Conservation (phyloP, 2,329 filamentous ascomycete genomes). For the Cyphellophora attinorum region DNA sequence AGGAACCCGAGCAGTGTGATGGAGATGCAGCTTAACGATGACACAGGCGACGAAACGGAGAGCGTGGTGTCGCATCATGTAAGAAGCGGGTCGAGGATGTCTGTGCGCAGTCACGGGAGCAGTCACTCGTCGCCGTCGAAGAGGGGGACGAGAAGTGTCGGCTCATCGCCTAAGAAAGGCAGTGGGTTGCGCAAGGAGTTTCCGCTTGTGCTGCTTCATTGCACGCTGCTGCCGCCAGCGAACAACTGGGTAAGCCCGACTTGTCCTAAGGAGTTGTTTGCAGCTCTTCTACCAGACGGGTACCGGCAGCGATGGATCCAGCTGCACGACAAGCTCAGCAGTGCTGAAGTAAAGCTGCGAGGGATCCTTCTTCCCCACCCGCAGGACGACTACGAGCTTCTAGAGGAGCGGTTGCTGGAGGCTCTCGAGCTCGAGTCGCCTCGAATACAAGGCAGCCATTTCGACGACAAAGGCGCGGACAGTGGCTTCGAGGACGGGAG, state of each 20-base stretch:
- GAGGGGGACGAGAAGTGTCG: constrained; percentile 8
- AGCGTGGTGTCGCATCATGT: constrained; percentile 25
- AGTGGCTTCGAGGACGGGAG: constrained; percentile 25
- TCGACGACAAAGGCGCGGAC: constrained; percentile 27
- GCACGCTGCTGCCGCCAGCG: constrained; percentile 47
- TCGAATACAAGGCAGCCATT: constrained; percentile 51
- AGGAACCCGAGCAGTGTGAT: constrained; percentile 35
- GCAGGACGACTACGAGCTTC: constrained; percentile 50
- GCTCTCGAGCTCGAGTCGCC: constrained; percentile 47
- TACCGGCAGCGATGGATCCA: constrained; percentile 40
- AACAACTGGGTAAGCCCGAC: constrained; percentile 35
- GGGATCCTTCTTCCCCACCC: constrained; percentile 56
- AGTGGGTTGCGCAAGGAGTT: constrained; percentile 36
- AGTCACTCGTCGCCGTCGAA: constrained; percentile 16
- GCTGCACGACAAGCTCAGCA: constrained; percentile 44
- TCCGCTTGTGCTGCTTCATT: constrained; percentile 52
- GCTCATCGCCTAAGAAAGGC: constrained; percentile 9
- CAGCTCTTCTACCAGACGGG: constrained; percentile 37
- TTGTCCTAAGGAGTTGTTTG: constrained; percentile 34
- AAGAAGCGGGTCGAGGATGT: constrained; percentile 13
- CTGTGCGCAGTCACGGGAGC: constrained; percentile 13
- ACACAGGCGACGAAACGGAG: constrained; percentile 28
- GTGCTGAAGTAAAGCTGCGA: constrained; percentile 46
- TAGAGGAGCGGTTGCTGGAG: constrained; percentile 53
- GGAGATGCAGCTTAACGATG: constrained; percentile 32